phyloP scores from a whole-genome alignment of 345 rosid species.

The Gossypium turneri region DNA sequence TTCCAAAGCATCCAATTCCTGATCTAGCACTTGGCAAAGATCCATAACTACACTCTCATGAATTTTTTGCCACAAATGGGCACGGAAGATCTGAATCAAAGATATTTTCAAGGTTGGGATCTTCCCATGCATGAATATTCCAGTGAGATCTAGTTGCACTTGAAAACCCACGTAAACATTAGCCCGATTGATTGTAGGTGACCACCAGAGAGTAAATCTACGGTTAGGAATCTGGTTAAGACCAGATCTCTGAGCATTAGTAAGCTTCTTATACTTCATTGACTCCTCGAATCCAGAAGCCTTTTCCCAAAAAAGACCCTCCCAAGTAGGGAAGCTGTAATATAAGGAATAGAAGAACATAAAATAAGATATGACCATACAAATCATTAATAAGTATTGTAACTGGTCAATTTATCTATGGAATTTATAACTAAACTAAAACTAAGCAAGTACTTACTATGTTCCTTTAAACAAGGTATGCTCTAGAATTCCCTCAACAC shows the following conservation, averaged over 20 bases:
- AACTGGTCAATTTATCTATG: neutral
- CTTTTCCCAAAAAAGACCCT: conserved; percentile 99
- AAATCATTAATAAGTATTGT: neutral
- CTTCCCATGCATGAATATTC: conserved; percentile 99
- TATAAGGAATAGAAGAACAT: conserved; percentile 7
- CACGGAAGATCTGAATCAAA: conserved; percentile 96
- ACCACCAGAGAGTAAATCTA: conserved; percentile 99
- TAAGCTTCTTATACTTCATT: conserved; percentile 96
- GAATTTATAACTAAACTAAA: neutral
- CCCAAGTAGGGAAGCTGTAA: conserved; percentile 98
- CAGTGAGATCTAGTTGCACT: conserved; percentile 98
- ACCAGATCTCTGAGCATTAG: conserved; percentile 99
- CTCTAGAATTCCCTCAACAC: conserved; percentile 98
- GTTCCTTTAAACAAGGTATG: conserved; percentile 98
- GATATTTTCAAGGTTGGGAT: conserved; percentile 98
- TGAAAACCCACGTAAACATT: conserved; percentile 99
- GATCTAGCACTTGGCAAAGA: conserved; percentile 98
- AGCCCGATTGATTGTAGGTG: conserved; percentile 94
- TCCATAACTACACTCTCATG: conserved; percentile 99
- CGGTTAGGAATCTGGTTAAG: conserved; percentile 97
- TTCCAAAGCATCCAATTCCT: conserved; percentile 97
- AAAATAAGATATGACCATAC: neutral
- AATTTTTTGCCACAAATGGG: conserved; percentile 98
- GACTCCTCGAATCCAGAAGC: conserved; percentile 99
- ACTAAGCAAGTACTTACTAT: conserved; percentile 56